Evolutionary conservation across 1,139 yeast species (phyloP).

Genomic region (Yamadazyma sp.): DNA sequence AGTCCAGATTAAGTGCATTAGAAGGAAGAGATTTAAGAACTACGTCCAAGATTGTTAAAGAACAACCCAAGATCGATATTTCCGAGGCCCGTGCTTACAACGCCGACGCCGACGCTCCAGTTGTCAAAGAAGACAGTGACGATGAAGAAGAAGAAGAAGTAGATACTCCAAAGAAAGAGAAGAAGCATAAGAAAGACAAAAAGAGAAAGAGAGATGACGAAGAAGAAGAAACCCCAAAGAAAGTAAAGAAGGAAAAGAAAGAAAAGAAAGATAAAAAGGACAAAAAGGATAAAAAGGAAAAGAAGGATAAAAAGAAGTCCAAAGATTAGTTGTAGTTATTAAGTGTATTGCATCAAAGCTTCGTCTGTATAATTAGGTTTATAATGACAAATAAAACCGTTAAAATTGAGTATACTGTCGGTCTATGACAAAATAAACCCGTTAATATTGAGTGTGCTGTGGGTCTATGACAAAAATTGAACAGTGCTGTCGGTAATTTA

Average conservation of each 20-base stretch:
- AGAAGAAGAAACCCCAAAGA: constrained; percentile 31
- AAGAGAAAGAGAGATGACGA: constrained; percentile 45
- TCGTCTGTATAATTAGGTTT: constrained; percentile 3
- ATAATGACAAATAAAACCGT: background rate
- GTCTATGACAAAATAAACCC: no score
- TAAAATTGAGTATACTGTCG: no score
- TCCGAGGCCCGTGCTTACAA: constrained; percentile 86
- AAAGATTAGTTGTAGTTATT: constrained; percentile 6
- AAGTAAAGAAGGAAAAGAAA: constrained; percentile 43
- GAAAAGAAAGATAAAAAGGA: constrained; percentile 39
- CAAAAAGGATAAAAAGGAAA: constrained; percentile 34
- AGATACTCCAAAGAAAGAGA: constrained; percentile 30
- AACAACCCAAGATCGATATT: constrained; percentile 79
- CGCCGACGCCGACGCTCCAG: constrained; percentile 84
- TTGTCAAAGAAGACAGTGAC: constrained; percentile 36
- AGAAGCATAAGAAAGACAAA: constrained; percentile 31
- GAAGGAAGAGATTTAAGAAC: constrained; percentile 94
- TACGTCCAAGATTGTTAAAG: constrained; percentile 72
- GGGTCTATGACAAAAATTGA: no score
- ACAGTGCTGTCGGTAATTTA: background rate
- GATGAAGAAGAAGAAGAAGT: constrained; percentile 50
- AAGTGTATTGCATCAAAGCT: constrained; percentile 2
- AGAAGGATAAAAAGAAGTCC: constrained; percentile 33
- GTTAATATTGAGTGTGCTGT: no score
- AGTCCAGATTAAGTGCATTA: constrained; percentile 87